Base-by-base conservation (phyloP, 1,139 yeast species). In the Suhomyces guaymorum region DNA sequence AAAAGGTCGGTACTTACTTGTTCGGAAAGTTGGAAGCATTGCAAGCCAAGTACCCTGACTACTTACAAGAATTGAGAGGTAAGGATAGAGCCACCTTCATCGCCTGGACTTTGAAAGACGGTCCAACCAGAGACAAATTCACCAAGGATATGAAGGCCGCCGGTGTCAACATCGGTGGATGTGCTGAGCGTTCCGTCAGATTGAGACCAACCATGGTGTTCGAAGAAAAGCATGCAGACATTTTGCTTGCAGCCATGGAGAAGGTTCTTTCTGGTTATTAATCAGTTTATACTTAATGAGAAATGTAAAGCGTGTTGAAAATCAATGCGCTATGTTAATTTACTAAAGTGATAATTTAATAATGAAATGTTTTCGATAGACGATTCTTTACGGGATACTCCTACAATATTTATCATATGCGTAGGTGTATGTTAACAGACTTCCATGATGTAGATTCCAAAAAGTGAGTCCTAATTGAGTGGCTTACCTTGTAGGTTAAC, bases 151-250 rank as follows among this genome's bases (percentile, higher is more conserved):
- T 80, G 73, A 78, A 78, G 61, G 50, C 61, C 23, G 70, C 59
- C 30, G 95, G 95, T 54, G 71, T 84, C 44, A 83, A 84, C 59
- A 74, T 82, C 52, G 95, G 95, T 42, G 92, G 89, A 26, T 84
- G 94, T 61, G 90, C 90, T 30, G 83, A 76, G 38, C 70, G 65
- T 43, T 76, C 88, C 27, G 79, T 85, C 36, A 78, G 95, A 63
- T 72, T 84, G 60, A 78, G 95, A 62, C 95, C 95, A 35, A 72
- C 86, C 29, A 69, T 84, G 55, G 77, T 78, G 16, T 84, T 84
- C 55, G 88, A 81, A 63, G 73, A 81, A 63, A 78, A 79, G 61
- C 94, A 84, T 52, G 90, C 86, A 30, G 87, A 82, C 47, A 62
- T 82, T 32, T 69, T 84, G 48, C 57, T 82, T 40, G 68, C 59